Base-by-base conservation (phyloP, 2,329 filamentous ascomycete genomes). In the Nemania sp. region DNA sequence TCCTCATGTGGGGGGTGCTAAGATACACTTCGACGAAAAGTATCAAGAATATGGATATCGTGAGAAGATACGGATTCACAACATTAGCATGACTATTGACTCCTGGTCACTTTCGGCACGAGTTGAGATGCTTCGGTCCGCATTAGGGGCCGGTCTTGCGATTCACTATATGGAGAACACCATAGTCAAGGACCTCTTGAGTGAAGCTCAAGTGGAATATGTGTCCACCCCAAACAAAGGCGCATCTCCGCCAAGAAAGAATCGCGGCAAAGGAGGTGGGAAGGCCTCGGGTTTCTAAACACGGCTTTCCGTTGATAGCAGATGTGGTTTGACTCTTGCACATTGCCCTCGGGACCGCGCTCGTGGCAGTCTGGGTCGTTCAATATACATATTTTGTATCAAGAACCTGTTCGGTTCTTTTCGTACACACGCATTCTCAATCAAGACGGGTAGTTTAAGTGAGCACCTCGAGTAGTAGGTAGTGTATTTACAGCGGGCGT, bases 1-100 rank as follows among this genome's bases (percentile, higher is more conserved):
- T 52, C 74, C 75, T 1, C 71, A 78, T 52, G 75, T 73, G 0
- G 73, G 73, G 17, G 70, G 72, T 3, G 68, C 67, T 3, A 73
- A 73, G 54, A 64, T 68, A 5, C 76, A 75, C 31, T 68, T 66
- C 23, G 71, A 73, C 3, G 73, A 77, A 28, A 74, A 75, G 7
- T 71, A 74, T 3, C 68, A 71, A 26, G 78, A 81, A 56, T 80
- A 80, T 56, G 79, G 80, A 3, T 82, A 82, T 56, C 74, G 79
- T 6, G 73, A 79, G 59, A 79, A 75, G 57, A 66, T 82, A n/a
- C 75, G 75, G 30, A 70, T 81, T 5, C 73, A 77, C 14, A 74
- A 76, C 42, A 68, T 73, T 55, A 67, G 72, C 33, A 70, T 80
- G 60, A 60, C 70, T 37, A 77, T 82, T 44, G 75, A 81, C 51